Conservation (phyloP, 176 grass and related monocot species). For the Hyparrhenia diplandra region DNA sequence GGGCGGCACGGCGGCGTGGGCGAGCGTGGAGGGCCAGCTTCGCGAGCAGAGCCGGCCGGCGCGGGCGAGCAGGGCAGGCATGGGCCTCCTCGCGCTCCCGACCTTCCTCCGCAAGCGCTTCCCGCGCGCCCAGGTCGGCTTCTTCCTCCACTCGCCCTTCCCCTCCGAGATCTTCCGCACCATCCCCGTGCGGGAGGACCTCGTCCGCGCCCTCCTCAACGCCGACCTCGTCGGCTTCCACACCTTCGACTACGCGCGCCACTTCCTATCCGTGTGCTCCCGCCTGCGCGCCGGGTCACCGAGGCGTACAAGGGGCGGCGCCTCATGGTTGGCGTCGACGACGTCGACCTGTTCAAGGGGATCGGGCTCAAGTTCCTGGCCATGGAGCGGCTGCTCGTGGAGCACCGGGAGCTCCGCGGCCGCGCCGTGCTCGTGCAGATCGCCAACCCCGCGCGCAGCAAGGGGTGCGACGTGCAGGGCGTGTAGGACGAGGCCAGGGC, state of each 20-base stretch:
- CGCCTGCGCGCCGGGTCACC: slow-evolving; percentile 50
- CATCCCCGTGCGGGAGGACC: slow-evolving; percentile 81
- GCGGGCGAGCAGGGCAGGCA: too few species aligned
- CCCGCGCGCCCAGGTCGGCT: slow-evolving; percentile 63
- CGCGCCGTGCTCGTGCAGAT: slow-evolving; percentile 80
- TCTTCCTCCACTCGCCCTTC: slow-evolving; percentile 98
- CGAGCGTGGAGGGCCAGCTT: too few species aligned
- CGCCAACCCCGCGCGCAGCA: slow-evolving; percentile 77
- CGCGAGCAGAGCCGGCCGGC: too few species aligned
- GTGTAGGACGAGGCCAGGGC: slow-evolving; percentile 60
- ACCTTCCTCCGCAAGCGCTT: slow-evolving; percentile 92
- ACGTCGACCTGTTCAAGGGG: slow-evolving; percentile 91
- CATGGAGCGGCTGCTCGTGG: slow-evolving; percentile 78
- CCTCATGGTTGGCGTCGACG: slow-evolving; percentile 85
- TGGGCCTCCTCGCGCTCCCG: slow-evolving; percentile 78
- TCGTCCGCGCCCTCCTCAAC: slow-evolving; percentile 89
- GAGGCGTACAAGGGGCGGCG: slow-evolving; percentile 55
- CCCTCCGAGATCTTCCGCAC: slow-evolving; percentile 96
- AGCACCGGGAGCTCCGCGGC: slow-evolving; percentile 58
- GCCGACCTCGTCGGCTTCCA: slow-evolving; percentile 92
- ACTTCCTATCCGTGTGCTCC: slow-evolving; percentile 84
- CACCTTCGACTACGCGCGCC: slow-evolving; percentile 96
- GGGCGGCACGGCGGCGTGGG: too few species aligned
- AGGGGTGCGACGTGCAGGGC: slow-evolving; percentile 85
- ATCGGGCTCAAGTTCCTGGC: slow-evolving; percentile 94